Base-by-base conservation (phyloP, 306 rosid species). In the Rubus idaeus region DNA sequence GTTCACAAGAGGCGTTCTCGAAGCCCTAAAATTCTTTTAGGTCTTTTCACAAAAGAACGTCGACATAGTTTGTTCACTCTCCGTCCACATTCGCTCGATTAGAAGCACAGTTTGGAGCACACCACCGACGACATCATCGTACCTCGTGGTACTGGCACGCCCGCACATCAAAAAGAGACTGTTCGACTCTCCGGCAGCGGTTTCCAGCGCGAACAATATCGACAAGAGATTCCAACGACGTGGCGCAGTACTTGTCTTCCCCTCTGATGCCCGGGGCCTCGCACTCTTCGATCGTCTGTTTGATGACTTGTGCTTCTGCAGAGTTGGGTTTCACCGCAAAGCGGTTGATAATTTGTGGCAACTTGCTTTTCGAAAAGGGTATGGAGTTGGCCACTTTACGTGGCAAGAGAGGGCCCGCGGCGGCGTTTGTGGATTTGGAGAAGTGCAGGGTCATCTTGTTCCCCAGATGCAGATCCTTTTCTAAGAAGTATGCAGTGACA, bases 141-240 rank as follows among this genome's bases (percentile, higher is more conserved):
- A n/a, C n/a, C n/a, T n/a, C n/a, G n/a, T n/a, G n/a, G n/a, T n/a
- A n/a, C n/a, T n/a, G n/a, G n/a, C n/a, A n/a, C n/a, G n/a, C n/a
- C n/a, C n/a, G n/a, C n/a, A n/a, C n/a, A n/a, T n/a, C n/a, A n/a
- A n/a, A n/a, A n/a, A n/a, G n/a, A n/a, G n/a, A n/a, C n/a, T n/a
- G n/a, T n/a, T n/a, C n/a, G n/a, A n/a, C n/a, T n/a, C n/a, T n/a
- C n/a, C n/a, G n/a, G n/a, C n/a, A n/a, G n/a, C n/a, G n/a, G n/a
- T n/a, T n/a, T n/a, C n/a, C n/a, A n/a, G n/a, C n/a, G n/a, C n/a
- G n/a, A n/a, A n/a, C n/a, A n/a, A n/a, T n/a, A n/a, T n/a, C 76
- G 0, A 86, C 17, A 46, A 86, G 0, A 1, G 89, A 77, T 42
- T 83, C 87, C 50, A 78, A 51, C 3, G 89, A 86, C 2, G 85